Percentiles rank a stretch among this genome's conserved stretches.
These are phyloP conservation scores for Solanum chmielewskii DNA, from an alignment of 257 asterid genomes.

Conservation along the genomic window DNA sequence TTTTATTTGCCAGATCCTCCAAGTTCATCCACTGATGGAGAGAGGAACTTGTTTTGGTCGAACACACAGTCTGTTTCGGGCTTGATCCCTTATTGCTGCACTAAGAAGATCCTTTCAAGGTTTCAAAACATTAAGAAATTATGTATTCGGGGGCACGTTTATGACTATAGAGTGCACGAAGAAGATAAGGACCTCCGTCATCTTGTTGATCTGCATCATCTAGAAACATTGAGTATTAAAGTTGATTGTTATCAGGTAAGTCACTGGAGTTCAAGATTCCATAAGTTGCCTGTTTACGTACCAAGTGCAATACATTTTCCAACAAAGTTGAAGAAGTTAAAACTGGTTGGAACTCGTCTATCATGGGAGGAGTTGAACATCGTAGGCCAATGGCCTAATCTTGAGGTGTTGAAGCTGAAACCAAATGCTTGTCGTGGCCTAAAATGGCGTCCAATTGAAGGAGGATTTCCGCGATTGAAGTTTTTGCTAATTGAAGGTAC, in stretches of 20 bases:
- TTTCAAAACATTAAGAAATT: background rate
- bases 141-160: background rate
- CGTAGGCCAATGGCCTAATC: background rate
- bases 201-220: background rate
- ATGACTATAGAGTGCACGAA: background rate
- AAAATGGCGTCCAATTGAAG: background rate
- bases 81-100: background rate
- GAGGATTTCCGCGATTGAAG: background rate
- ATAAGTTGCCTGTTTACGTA: background rate
- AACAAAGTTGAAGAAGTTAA: background rate
- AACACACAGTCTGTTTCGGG: background rate
- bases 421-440: background rate
- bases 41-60: background rate
- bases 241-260: background rate
- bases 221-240: background rate
- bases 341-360: background rate
- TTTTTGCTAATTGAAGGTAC: background rate
- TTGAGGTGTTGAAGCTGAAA: background rate
- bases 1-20: background rate
- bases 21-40: background rate
- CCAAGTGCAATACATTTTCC: constrained; percentile 6
- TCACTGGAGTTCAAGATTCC: background rate
- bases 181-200: background rate
- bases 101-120: background rate
- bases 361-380: background rate